These are phyloP conservation scores for Striga hermonthica DNA, from an alignment of 305 asterid species.

Conservation along the genomic window DNA sequence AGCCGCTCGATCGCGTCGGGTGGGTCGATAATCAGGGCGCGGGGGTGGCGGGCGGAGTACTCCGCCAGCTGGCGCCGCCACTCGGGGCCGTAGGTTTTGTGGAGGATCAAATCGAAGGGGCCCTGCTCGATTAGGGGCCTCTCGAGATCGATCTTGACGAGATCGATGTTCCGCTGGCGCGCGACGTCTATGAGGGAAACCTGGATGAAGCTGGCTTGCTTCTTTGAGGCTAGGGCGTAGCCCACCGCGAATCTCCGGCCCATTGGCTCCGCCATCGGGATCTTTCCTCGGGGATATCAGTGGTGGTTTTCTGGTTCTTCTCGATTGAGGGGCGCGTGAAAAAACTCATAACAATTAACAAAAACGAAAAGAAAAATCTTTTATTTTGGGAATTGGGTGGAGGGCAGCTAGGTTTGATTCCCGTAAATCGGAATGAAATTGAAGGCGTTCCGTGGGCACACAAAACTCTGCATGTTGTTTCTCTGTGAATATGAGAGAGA, in stretches of 20 bases:
- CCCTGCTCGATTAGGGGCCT: conserved; percentile 64
- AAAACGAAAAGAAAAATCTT: conserved; percentile 12
- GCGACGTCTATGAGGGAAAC: conserved; percentile 53
- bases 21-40: conserved; percentile 49
- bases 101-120: conserved; percentile 66
- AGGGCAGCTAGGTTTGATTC: conserved; percentile 27
- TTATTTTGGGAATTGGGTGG: conserved; percentile 21
- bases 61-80: conserved; percentile 59
- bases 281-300: conserved; percentile 3
- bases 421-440: conserved; percentile 16
- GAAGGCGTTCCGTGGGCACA: conserved; percentile 27
- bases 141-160: conserved; percentile 54
- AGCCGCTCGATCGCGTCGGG: conserved; percentile 66
- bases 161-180: conserved; percentile 56
- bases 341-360: conserved; percentile 31
- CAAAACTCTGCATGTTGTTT: conserved; percentile 34
- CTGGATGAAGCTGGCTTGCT: conserved; percentile 67
- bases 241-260: conserved; percentile 55
- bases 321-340: conserved; percentile 24
- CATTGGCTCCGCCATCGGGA: conserved; percentile 52
- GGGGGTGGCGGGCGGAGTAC: conserved; percentile 46
- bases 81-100: conserved; percentile 59
- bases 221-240: conserved; percentile 74
- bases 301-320: neutral
- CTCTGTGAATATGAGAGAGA: conserved; percentile 25